phyloP scores from a whole-genome alignment of 495 filamentous ascomycete genomes.

The Penicillium longicatenatum region DNA sequence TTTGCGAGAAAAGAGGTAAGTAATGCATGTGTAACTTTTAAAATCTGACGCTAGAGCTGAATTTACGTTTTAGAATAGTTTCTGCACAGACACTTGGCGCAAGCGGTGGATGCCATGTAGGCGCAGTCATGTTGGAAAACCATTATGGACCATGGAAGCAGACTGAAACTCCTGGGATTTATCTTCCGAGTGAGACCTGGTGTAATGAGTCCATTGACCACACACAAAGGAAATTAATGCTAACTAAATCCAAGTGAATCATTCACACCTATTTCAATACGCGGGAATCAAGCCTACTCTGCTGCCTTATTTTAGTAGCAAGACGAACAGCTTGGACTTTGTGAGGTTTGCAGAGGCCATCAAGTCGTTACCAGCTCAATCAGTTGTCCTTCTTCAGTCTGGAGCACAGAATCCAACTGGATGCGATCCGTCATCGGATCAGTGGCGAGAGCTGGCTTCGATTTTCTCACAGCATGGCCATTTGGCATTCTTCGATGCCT shows the following conservation, averaged over 20 bases:
- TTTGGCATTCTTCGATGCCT: conserved; percentile 22
- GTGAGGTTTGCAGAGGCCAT: conserved; percentile 8
- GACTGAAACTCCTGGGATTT: conserved; percentile 10
- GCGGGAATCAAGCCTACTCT: conserved; percentile 15
- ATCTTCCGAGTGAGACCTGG: conserved; percentile 19
- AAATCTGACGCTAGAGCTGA: neutral
- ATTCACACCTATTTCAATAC: conserved; percentile 12
- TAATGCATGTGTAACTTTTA: neutral
- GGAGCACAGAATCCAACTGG: conserved; percentile 23
- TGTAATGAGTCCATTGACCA: neutral
- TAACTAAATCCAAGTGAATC: conserved; percentile 14
- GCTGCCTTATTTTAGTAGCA: conserved; percentile 16
- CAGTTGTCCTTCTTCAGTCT: conserved; percentile 20
- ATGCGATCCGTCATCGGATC: conserved; percentile 16
- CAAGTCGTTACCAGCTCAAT: conserved; percentile 15
- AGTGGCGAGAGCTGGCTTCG: conserved; percentile 14
- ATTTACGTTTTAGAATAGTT: conserved; percentile 6
- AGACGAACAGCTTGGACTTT: conserved; percentile 20
- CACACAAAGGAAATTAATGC: neutral
- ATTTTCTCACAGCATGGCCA: conserved; percentile 18
- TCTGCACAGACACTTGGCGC: conserved; percentile 19
- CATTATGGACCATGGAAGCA: conserved; percentile 22
- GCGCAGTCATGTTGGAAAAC: conserved; percentile 11
- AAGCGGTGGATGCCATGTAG: conserved; percentile 19
- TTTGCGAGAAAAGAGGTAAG: conserved; percentile 18